phyloP scores from a whole-genome alignment of 2,329 filamentous ascomycete genomes.

The Fusarium goolgardi region DNA sequence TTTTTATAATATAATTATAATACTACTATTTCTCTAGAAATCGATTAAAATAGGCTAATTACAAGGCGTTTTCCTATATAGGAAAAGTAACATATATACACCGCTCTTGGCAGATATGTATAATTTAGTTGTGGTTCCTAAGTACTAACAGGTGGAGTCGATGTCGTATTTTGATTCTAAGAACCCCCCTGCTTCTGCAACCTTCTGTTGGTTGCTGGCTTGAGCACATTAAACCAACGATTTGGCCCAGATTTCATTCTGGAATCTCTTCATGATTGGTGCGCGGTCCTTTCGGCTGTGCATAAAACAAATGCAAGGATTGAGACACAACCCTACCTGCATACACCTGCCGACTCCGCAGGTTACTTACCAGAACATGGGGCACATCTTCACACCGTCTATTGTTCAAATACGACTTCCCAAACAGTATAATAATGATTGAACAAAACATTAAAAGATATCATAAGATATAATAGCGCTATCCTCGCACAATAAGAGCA shows the following conservation, averaged over 20 bases:
- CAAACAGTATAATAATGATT: neutral
- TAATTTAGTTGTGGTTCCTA: too few relatives aligned
- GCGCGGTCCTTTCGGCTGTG: neutral
- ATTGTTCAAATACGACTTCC: neutral
- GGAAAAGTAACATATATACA: too few relatives aligned
- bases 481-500: neutral
- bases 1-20: too few relatives aligned
- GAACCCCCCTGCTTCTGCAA: neutral
- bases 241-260: neutral
- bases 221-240: neutral
- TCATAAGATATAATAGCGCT: neutral
- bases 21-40: too few relatives aligned
- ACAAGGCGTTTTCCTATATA: too few relatives aligned
- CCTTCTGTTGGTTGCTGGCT: neutral
- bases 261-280: neutral
- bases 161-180: neutral
- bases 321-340: neutral
- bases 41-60: too few relatives aligned
- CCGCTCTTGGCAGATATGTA: too few relatives aligned
- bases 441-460: neutral
- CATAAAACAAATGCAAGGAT: neutral
- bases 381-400: constrained; percentile 5
- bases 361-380: neutral
- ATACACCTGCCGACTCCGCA: neutral
- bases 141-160: neutral